Evolutionary conservation across 495 filamentous ascomycete genomes (phyloP).

Genomic region (Viridothelium virens): DNA sequence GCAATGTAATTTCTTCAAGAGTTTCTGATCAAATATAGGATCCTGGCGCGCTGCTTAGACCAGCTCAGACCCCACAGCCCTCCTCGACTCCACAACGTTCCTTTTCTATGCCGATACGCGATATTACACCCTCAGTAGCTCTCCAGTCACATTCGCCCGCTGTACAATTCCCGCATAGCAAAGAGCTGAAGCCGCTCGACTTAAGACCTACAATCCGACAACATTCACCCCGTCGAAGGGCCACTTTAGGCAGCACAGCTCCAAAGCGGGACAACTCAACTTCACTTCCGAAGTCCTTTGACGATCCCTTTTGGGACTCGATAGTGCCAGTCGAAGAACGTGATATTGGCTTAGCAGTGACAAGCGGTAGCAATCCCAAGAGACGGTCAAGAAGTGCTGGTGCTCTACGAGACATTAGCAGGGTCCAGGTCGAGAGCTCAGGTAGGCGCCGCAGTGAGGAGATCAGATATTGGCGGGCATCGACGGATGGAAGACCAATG

Average conservation of each 20-base stretch:
- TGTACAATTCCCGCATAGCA: slow-evolving; percentile 25
- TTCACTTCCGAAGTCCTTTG: slow-evolving; percentile 12
- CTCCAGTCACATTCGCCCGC: slow-evolving; percentile 22
- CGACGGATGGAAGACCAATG: neutral
- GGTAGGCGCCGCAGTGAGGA: slow-evolving; percentile 20
- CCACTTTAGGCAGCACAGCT: slow-evolving; percentile 13
- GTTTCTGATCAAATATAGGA: slow-evolving; percentile 1
- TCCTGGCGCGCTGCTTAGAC: neutral
- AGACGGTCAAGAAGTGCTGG: slow-evolving; percentile 24
- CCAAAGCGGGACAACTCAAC: neutral
- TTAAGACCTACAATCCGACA: slow-evolving; percentile 22
- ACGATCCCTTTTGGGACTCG: slow-evolving; percentile 15
- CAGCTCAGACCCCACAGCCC: neutral
- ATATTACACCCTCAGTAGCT: slow-evolving; percentile 14
- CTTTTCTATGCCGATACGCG: slow-evolving; percentile 20
- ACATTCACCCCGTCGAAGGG: slow-evolving; percentile 19
- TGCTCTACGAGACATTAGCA: slow-evolving; percentile 15
- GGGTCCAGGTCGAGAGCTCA: neutral
- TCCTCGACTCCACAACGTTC: slow-evolving; percentile 16
- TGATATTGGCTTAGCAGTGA: slow-evolving; percentile 10
- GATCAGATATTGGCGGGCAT: slow-evolving; percentile 24
- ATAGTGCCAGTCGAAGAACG: slow-evolving; percentile 13
- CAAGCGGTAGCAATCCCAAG: slow-evolving; percentile 16
- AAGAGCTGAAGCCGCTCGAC: slow-evolving; percentile 23
- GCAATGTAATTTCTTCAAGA: slow-evolving; percentile 7